Percentiles rank a stretch among this genome's conserved stretches.
phyloP scores from a whole-genome alignment of 768 basidiomycete genomes.

The Suillus fuscotomentosus region DNA sequence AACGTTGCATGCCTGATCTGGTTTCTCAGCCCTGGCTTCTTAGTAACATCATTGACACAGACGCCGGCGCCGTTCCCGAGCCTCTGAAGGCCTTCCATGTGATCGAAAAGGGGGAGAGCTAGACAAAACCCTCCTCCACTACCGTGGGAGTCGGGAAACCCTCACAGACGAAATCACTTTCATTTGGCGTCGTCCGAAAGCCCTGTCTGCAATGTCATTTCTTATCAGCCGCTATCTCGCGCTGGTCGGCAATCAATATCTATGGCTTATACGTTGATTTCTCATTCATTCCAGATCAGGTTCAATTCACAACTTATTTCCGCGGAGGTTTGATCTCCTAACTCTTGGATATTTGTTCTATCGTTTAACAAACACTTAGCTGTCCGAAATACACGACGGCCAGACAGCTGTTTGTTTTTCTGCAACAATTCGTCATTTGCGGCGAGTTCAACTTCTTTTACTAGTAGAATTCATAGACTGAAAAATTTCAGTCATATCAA shows the following conservation, averaged over 20 bases:
- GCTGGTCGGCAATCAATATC: conserved; percentile 35
- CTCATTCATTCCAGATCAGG: conserved; percentile 15
- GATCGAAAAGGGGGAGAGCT: too few relatives aligned
- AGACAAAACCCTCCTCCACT: too few relatives aligned
- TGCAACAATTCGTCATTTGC: conserved; percentile 46
- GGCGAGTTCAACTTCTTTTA: conserved; percentile 29
- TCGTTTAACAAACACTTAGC: conserved; percentile 21
- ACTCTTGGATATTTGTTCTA: neutral
- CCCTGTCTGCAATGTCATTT: conserved; percentile 41
- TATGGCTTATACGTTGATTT: conserved; percentile 28
- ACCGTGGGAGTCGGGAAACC: conserved; percentile 7
- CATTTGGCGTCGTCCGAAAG: conserved; percentile 44
- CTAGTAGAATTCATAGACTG: neutral
- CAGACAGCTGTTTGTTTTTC: conserved; percentile 41
- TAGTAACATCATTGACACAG: too few relatives aligned
- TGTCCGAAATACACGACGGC: conserved; percentile 38
- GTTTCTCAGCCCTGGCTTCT: too few relatives aligned
- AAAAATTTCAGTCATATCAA: conserved; percentile 37
- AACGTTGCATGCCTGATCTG: too few relatives aligned
- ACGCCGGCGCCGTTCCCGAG: too few relatives aligned
- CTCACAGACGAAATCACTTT: conserved; percentile 38
- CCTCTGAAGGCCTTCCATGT: too few relatives aligned
- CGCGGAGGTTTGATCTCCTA: conserved; percentile 4
- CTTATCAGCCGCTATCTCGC: conserved; percentile 50
- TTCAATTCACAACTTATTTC: neutral